Base-by-base conservation (phyloP, 176 grass and related monocot species). In the Zoysia pacifica region DNA sequence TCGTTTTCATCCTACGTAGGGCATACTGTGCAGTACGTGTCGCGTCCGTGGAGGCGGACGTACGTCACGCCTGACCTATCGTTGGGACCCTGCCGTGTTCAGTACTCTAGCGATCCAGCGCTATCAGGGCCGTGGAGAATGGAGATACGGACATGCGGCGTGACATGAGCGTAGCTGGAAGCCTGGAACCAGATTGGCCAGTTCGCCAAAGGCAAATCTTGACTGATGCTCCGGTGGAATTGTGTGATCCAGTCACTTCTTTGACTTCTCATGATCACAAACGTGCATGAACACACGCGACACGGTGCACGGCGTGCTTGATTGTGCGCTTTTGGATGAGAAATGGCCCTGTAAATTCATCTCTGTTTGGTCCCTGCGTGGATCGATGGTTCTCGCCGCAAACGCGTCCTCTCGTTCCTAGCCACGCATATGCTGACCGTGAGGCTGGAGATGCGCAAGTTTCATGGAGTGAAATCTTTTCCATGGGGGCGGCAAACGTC, bases 21-120 rank as follows among this genome's bases (percentile, higher is more conserved):
- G 28, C 4, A 3, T 67, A n/a, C 15, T 45, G 41, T 47, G 10
- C 48, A 49, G 19, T 35, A 48, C 5, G 68, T 49, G 68, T 70
- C 46, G 35, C n/a, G 67, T 36, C 68, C 44, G 4, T 36, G 5
- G 10, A 4, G 5, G 45, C 45, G 4, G 46, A 70, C 68, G 68
- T 70, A 70, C 68, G 68, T 70, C 68, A 70, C 35, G n/a, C 46
- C 19, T 70, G 67, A 70, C 67, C 8, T 2, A 5, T 69, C 67
- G 18, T 49, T 12, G 12, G 4, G 36, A 9, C 10, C 10, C 67
- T 0, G 15, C n/a, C 67, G 45, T 70, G 67, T 70, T 3, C n/a
- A 48, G 10, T 28, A 28, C 28, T 28, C 28, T 28, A 28, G 28
- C 28, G 28, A 28, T 46, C 16, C 39, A 47, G 16, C 11, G 42